A percentile compares a stretch with the other conserved stretches of the same genome.
These are phyloP conservation scores for Fagopyrum tataricum DNA, from an alignment of 148 eudicot genomes.

Conservation along the genomic window DNA sequence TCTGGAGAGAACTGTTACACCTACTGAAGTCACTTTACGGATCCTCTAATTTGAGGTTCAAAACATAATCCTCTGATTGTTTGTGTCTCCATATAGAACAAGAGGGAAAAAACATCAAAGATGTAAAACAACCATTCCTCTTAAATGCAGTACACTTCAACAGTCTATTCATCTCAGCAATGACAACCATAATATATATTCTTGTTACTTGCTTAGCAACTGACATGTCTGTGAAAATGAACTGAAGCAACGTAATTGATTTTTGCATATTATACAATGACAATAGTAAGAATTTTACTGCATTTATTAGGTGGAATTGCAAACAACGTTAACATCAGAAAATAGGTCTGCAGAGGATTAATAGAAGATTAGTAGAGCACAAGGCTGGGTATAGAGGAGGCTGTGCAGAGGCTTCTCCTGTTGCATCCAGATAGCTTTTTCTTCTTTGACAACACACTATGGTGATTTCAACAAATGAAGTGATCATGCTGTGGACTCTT, in stretches of 20 bases:
- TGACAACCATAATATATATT: background rate
- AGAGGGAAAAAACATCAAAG: background rate
- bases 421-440: background rate
- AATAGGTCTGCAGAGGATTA: background rate
- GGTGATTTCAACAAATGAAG: background rate
- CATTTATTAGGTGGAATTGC: background rate
- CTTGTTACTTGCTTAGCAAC: background rate
- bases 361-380: background rate
- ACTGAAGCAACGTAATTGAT: background rate
- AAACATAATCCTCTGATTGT: background rate
- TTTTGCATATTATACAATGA: background rate
- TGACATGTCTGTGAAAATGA: background rate
- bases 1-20: background rate
- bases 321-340: background rate
- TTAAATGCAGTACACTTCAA: background rate
- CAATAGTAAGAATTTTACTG: background rate
- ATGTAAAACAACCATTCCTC: background rate
- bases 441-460: background rate
- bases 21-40: background rate
- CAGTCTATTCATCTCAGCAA: background rate
- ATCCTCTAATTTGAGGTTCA: background rate
- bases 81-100: background rate
- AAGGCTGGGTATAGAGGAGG: background rate
- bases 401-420: background rate
- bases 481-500: too few relatives aligned